Evolutionary conservation across 1,284 basidiomycete genomes (phyloP).

Genomic region (Cutaneotrichosporon dermatis): DNA sequence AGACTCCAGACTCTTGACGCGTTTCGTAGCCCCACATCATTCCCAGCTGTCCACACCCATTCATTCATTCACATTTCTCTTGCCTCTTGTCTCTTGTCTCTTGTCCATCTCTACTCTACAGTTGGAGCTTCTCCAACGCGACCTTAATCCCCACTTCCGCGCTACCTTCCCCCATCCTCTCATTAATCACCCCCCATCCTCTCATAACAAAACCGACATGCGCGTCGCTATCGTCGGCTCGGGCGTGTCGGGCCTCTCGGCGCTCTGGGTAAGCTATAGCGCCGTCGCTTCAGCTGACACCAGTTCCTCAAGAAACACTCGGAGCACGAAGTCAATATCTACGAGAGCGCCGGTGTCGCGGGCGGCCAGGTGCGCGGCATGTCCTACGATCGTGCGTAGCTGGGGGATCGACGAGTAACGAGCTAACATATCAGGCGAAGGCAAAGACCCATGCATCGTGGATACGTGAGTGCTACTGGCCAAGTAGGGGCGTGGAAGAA

Average conservation of each 20-base stretch:
- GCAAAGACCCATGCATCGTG: slow-evolving; percentile 56
- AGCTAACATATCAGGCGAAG: slow-evolving; percentile 37
- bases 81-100: too few species aligned
- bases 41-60: too few species aligned
- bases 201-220: slow-evolving; percentile 24
- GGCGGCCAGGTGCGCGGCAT: slow-evolving; percentile 80
- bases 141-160: too few species aligned
- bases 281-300: not conserved
- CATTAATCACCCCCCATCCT: not conserved
- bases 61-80: too few species aligned
- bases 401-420: not conserved
- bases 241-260: slow-evolving; percentile 70
- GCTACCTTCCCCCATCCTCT: too few species aligned
- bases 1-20: too few species aligned
- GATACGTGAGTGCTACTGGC: slow-evolving; percentile 31
- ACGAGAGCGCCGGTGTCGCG: slow-evolving; percentile 63
- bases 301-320: slow-evolving; percentile 70
- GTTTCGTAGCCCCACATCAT: too few species aligned
- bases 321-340: slow-evolving; percentile 72
- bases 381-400: slow-evolving; percentile 51
- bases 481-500: too few species aligned
- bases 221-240: slow-evolving; percentile 70
- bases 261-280: slow-evolving; percentile 60
- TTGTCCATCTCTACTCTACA: too few species aligned
- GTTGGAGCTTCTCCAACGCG: too few species aligned